A percentile compares a stretch with the other conserved stretches of the same genome.
These are phyloP conservation scores for Pseudopithomyces maydicus DNA, from an alignment of 2,329 filamentous ascomycete species.

Conservation along the genomic window DNA sequence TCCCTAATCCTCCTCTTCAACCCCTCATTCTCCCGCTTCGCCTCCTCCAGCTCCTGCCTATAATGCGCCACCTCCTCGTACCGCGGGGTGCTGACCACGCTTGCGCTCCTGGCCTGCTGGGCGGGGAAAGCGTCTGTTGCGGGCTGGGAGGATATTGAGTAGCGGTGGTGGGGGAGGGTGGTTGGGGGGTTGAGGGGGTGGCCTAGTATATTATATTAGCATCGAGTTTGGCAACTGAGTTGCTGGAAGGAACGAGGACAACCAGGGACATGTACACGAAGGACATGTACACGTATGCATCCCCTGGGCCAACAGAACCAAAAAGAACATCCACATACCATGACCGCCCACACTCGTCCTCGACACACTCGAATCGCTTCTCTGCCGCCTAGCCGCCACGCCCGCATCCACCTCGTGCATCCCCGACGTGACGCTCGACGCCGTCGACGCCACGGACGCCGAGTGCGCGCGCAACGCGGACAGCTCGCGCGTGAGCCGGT, in stretches of 20 bases:
- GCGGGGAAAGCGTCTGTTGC: conserved; percentile 27
- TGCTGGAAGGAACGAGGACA: too few species aligned
- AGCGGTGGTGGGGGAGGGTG: conserved; percentile 36
- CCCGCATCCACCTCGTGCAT: conserved; percentile 50
- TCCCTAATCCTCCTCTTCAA: conserved; percentile 54
- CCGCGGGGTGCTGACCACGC: conserved; percentile 44
- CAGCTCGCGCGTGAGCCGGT: conserved; percentile 88
- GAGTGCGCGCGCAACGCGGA: conserved; percentile 76
- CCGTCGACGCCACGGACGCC: conserved; percentile 65
- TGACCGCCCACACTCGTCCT: conserved; percentile 25
- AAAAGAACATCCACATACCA: not conserved
- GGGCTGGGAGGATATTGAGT: conserved; percentile 39
- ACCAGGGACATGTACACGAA: too few species aligned
- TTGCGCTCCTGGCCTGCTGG: conserved; percentile 33
- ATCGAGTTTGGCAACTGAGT: too few species aligned
- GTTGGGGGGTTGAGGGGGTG: conserved; percentile 24
- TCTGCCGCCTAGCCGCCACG: conserved; percentile 60
- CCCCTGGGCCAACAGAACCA: too few species aligned
- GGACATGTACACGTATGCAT: too few species aligned
- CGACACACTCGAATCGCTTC: conserved; percentile 61
- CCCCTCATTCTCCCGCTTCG: conserved; percentile 55
- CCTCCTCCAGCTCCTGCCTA: conserved; percentile 53
- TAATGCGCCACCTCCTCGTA: conserved; percentile 52
- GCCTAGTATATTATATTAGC: too few species aligned
- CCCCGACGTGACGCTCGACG: conserved; percentile 60